A percentile compares a stretch with the other conserved stretches of the same genome.
Evolutionary conservation across 2,329 filamentous ascomycete species (phyloP).

Genomic region (Fusarium pilosicola): DNA sequence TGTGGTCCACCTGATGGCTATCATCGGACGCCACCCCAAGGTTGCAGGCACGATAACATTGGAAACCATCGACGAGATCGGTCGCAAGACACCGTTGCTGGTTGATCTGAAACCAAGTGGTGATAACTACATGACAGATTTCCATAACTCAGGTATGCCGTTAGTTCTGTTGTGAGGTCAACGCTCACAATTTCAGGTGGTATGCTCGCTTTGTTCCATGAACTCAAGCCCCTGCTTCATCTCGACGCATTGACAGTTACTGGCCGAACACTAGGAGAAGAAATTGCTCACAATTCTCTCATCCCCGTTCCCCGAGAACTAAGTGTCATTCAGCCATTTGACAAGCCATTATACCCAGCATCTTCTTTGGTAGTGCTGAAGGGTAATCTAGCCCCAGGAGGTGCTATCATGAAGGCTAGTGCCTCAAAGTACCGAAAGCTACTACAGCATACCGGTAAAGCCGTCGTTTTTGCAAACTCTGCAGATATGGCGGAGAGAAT

Average conservation of each 20-base stretch:
- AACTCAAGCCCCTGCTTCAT: conserved; percentile 79
- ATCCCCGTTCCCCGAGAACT: conserved; percentile 56
- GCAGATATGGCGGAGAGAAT: conserved; percentile 77
- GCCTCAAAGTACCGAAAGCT: conserved; percentile 78
- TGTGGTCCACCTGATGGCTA: conserved; percentile 86
- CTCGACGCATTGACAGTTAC: conserved; percentile 84
- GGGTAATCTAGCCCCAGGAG: conserved; percentile 85
- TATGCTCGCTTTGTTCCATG: conserved; percentile 81
- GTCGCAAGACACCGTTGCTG: conserved; percentile 80
- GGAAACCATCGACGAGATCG: conserved; percentile 82
- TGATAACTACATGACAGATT: conserved; percentile 88
- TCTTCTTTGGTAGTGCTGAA: conserved; percentile 85
- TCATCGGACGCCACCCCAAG: conserved; percentile 76
- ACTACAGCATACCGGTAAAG: conserved; percentile 57
- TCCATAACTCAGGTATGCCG: conserved; percentile 68
- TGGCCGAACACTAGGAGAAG: conserved; percentile 83
- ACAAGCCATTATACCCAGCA: conserved; percentile 72
- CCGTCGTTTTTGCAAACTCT: conserved; percentile 76
- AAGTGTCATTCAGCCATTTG: conserved; percentile 72
- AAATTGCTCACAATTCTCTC: conserved; percentile 75
- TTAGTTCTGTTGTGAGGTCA: fast-evolving
- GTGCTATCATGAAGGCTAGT: conserved; percentile 91
- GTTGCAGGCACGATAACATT: conserved; percentile 73
- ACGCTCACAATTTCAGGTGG: conserved; percentile 63
- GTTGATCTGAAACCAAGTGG: conserved; percentile 89